phyloP scores from a whole-genome alignment of 2,329 filamentous ascomycete genomes.

The Trichoderma sp. region DNA sequence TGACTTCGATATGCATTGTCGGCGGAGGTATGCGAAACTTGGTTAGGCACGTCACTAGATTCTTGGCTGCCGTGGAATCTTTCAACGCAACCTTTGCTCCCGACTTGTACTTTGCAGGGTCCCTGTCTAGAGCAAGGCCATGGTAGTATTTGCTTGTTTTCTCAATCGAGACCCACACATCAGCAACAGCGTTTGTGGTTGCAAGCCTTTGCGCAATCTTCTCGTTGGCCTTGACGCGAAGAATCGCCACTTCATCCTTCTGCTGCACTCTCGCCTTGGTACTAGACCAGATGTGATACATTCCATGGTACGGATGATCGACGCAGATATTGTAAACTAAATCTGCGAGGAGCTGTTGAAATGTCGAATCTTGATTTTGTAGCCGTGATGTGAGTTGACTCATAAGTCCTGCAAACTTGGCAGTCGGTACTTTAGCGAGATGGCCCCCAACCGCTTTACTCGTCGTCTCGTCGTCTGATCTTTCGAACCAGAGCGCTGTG shows the following conservation, averaged over 20 bases:
- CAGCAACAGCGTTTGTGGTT: slow-evolving; percentile 51
- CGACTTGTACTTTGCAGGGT: slow-evolving; percentile 66
- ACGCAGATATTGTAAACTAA: slow-evolving; percentile 82
- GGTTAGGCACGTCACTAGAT: slow-evolving; percentile 63
- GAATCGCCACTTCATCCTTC: slow-evolving; percentile 73
- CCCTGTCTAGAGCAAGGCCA: slow-evolving; percentile 64
- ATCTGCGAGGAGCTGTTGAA: slow-evolving; percentile 73
- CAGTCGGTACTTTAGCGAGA: slow-evolving; percentile 74
- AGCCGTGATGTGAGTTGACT: slow-evolving; percentile 96
- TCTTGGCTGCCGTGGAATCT: slow-evolving; percentile 63
- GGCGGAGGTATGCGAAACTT: slow-evolving; percentile 78
- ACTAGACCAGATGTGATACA: slow-evolving; percentile 93
- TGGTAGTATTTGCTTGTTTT: slow-evolving; percentile 70
- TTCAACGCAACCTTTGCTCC: slow-evolving; percentile 65
- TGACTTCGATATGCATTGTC: slow-evolving; percentile 81
- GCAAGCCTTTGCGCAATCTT: slow-evolving; percentile 64
- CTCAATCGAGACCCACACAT: slow-evolving; percentile 71
- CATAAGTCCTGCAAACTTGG: slow-evolving; percentile 90
- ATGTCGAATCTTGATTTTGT: slow-evolving; percentile 67
- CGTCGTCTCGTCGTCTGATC: slow-evolving; percentile 72
- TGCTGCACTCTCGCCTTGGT: slow-evolving; percentile 67
- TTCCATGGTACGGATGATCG: slow-evolving; percentile 94
- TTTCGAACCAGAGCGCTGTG: slow-evolving; percentile 90
- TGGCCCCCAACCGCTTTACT: slow-evolving; percentile 75
- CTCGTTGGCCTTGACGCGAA: slow-evolving; percentile 72